Evolutionary conservation across 768 basidiomycete genomes (phyloP).

Genomic region (Rhizopogon vinicolor): DNA sequence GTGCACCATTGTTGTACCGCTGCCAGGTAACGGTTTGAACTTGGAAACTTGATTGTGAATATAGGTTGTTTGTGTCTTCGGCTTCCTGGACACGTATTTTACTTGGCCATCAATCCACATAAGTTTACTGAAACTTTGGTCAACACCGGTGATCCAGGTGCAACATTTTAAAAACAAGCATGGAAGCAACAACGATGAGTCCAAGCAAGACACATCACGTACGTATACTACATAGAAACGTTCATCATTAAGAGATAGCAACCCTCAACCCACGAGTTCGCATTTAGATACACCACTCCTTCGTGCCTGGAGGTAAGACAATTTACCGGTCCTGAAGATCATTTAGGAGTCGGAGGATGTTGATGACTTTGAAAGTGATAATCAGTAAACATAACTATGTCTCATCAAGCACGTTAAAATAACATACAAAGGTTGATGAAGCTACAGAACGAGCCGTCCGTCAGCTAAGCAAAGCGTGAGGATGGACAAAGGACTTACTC

Average conservation of each 20-base stretch:
- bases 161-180: too few species aligned
- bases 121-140: too few species aligned
- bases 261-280: background rate
- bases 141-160: too few species aligned
- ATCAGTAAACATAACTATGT: background rate
- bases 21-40: too few species aligned
- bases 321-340: conserved; percentile 40
- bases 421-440: conserved; percentile 84
- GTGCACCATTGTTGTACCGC: too few species aligned
- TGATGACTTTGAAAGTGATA: conserved; percentile 52
- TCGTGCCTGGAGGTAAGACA: background rate
- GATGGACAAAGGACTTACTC: conserved; percentile 51
- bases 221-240: background rate
- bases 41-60: too few species aligned
- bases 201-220: background rate
- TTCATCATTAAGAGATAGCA: background rate
- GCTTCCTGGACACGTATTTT: too few species aligned
- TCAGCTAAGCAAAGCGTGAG: conserved; percentile 10
- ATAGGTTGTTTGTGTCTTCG: too few species aligned
- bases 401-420: background rate
- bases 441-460: conserved; percentile 31
- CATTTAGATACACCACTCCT: background rate
- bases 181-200: background rate
- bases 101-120: too few species aligned
- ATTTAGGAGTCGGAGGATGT: conserved; percentile 79